These are phyloP conservation scores for Pyrenophora seminiperda DNA, from an alignment of 2,329 filamentous ascomycete species.

Conservation along the genomic window DNA sequence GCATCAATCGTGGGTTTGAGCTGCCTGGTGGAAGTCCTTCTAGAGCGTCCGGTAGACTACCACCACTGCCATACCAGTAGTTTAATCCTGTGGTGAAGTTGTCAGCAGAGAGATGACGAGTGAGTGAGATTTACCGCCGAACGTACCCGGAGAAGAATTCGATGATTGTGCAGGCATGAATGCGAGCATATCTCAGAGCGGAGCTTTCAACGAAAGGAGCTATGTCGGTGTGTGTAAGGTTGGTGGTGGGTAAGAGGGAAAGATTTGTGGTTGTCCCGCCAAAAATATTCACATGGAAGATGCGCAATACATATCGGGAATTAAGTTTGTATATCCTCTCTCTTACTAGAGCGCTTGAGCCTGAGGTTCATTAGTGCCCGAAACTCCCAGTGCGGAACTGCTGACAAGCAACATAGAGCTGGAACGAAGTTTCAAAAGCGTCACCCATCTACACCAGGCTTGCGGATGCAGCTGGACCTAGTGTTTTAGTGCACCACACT, in stretches of 20 bases:
- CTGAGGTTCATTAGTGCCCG: constrained; percentile 35
- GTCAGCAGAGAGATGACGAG: constrained; percentile 11
- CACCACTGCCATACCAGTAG: constrained; percentile 42
- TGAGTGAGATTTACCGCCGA: constrained; percentile 5
- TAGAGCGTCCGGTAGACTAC: constrained; percentile 37
- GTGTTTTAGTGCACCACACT: constrained; percentile 40
- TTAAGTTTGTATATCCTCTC: constrained; percentile 41
- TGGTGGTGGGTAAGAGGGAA: constrained; percentile 26
- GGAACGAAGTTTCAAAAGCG: constrained; percentile 41
- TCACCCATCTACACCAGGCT: constrained; percentile 38
- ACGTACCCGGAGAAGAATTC: constrained; percentile 42
- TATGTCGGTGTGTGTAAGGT: constrained; percentile 27
- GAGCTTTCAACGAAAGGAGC: constrained; percentile 25
- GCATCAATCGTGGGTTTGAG: constrained; percentile 36
- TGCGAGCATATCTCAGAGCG: constrained; percentile 42
- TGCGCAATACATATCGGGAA: constrained; percentile 40
- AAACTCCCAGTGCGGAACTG: constrained; percentile 34
- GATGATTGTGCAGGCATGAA: constrained; percentile 45
- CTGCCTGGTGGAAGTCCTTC: constrained; percentile 32
- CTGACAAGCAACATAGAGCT: constrained; percentile 39
- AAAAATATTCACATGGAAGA: constrained; percentile 31
- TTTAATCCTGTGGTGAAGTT: constrained; percentile 31
- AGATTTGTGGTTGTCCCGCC: constrained; percentile 25
- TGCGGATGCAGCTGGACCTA: constrained; percentile 41
- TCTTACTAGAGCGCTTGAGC: constrained; percentile 26